Evolutionary conservation across 495 filamentous ascomycete genomes (phyloP), one percentile per base, ranked within the genome.

Genomic region (Aspergillus biplanus): DNA sequence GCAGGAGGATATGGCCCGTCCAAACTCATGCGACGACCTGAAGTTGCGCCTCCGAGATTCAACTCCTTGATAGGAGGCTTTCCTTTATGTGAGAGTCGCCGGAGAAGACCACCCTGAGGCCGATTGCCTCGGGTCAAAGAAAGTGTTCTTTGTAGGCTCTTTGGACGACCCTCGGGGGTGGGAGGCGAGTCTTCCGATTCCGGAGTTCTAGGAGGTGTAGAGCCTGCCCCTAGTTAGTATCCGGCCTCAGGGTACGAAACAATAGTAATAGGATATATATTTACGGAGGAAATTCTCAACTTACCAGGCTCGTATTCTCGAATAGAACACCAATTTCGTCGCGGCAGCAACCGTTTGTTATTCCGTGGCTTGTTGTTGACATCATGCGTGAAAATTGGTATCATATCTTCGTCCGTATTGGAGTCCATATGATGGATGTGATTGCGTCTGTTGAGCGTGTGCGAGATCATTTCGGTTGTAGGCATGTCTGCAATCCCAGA

Each of bases 401-500:
- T 92, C 90, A 98, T 94, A 69, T 93, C 87, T 75, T 99, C 95
- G 61, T 98, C 92, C 0, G 95, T 97, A 63, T 93, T 78, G 11
- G 77, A 72, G 58, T 82, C 78, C 60, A 81, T 71, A 71, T 98
- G 93, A 70, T 99, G 95, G 13, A 97, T 81, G 67, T 92, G 96
- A 77, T 97, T 97, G 16, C 95, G 87, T 77, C 88, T 92, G 80
- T 97, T 97, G 46, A 99, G 86, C 61, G 94, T 83, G 71, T 99
- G 93, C 34, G 92, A 91, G 75, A 98, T 86, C 56, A 95, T 76
- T 33, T 96, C 92, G 0, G 96, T 90, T 46, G 93, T 92, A 9
- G 95, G 96, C 18, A 89, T 86, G 72, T 98, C 96, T 61, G 92
- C 96, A 68, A 96, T 91, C 48, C 92, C 92, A 0, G 93, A 97